Percentiles rank a stretch among this genome's conserved stretches.
phyloP scores from a whole-genome alignment of 139 green algal species.

The Chlorella sp. region DNA sequence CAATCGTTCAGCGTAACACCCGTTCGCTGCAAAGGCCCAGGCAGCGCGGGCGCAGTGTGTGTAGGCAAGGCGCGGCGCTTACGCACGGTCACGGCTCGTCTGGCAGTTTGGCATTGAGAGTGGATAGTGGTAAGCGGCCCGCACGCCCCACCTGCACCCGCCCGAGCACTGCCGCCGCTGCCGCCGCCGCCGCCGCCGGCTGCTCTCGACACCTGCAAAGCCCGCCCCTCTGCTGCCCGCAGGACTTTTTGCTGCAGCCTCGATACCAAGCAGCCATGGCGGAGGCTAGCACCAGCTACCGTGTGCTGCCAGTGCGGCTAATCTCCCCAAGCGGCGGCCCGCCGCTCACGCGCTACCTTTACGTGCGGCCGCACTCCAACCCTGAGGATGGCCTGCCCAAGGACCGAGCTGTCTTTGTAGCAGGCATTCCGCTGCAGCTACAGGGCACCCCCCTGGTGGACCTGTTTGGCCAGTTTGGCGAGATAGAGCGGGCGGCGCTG shows the following conservation, averaged over 20 bases:
- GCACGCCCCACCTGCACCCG: background rate
- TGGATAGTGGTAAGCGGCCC: background rate
- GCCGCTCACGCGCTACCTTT: constrained; percentile 26
- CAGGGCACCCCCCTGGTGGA: constrained; percentile 48
- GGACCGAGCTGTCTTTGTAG: constrained; percentile 54
- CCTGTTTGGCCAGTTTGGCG: constrained; percentile 68
- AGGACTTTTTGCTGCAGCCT: background rate
- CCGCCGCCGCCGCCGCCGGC: background rate
- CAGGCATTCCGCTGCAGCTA: constrained; percentile 55
- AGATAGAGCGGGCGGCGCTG: constrained; percentile 57
- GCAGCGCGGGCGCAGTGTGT: no score
- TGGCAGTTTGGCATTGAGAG: no score
- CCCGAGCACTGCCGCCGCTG: background rate
- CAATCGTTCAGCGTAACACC: no score
- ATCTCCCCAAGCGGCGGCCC: background rate
- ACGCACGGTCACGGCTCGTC: no score
- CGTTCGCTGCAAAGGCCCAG: no score
- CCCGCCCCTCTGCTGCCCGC: background rate
- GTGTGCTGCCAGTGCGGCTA: constrained; percentile 1
- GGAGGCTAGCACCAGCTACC: constrained; percentile 14
- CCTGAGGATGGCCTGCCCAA: constrained; percentile 20
- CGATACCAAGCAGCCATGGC: background rate
- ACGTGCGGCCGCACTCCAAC: constrained; percentile 30
- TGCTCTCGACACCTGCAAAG: background rate
- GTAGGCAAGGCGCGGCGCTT: no score